Evolutionary conservation across 2,329 filamentous ascomycete species (phyloP), one percentile per base, ranked within the genome.

Genomic region (Cadophora luteo-olivacea): DNA sequence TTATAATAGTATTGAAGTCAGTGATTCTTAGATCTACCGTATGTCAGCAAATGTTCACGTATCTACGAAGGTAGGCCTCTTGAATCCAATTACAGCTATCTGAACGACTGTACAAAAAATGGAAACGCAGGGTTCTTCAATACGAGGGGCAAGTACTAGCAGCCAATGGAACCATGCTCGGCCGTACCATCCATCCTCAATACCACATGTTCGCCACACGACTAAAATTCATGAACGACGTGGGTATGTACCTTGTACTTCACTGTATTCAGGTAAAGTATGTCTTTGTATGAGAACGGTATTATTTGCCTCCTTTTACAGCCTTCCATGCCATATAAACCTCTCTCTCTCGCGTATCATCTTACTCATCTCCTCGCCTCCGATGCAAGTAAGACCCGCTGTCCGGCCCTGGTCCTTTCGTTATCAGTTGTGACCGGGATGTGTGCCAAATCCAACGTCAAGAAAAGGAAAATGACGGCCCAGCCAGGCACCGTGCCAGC

Each of bases 131-230:
- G 57, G 19, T 41, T 60, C 33, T 38, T 58, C 14, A 16, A 58
- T n/a, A 58, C 55, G 55, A 58, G 55, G 55, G 33, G 41, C 16
- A 45, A 16, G 12, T 45, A 11, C 41, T 45, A 3, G 11, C 41
- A 45, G 36, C 36, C 41, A 16, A 45, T 45, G 12, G 41, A 45
- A 45, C 12, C 12, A 16, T 5, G 41, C 41, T 29, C 19, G 11
- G 29, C 25, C n/a, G 19, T n/a, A 33, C 33, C 32, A 24, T 41
- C 4, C 36, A 60, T 60, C 57, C 57, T 41, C 36, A 41, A 41
- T 41, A 9, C n/a, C 57, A 60, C 57, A 60, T 60, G 36, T 60
- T 41, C 38, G 22, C 57, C 57, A 60, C 33, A 60, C 57, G 57
- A 45, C 32, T 58, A 32, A n/a, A 41, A 14, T 8, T 4, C 19